Evolutionary conservation across 208 protist genomes (phyloP).

Genomic region (Trypanosoma platydactyli): DNA sequence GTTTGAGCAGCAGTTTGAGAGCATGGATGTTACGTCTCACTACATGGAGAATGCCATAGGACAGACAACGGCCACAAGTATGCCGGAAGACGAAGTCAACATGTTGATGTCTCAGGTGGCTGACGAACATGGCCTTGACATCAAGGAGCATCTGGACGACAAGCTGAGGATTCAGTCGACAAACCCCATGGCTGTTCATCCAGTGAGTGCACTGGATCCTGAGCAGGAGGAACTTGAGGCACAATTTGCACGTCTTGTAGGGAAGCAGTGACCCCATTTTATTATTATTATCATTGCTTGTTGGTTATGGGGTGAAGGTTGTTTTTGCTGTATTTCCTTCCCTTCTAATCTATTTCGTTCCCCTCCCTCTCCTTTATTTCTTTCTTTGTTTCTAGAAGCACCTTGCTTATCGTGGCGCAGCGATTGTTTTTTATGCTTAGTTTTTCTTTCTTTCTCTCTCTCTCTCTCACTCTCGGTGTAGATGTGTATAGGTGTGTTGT

Average conservation of each 20-base stretch:
- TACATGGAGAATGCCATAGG: constrained; percentile 95
- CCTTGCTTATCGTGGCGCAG: constrained; percentile 5
- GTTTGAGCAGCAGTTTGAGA: constrained; percentile 98
- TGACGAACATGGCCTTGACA: constrained; percentile 93
- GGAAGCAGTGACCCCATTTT: constrained; percentile 28
- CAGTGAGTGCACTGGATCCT: background rate
- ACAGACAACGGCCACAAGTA: constrained; percentile 84
- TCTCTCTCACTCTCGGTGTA: too few relatives aligned
- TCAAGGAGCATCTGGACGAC: constrained; percentile 69
- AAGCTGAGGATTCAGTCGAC: constrained; percentile 50
- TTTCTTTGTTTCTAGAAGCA: constrained; percentile 13
- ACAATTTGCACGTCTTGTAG: constrained; percentile 67
- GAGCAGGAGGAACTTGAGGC: constrained; percentile 65
- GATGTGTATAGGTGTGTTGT: too few relatives aligned
- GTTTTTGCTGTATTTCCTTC: constrained; percentile 5
- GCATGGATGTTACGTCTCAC: constrained; percentile 93
- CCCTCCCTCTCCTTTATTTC: constrained; percentile 24
- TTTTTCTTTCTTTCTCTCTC: constrained; percentile 11
- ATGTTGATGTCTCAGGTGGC: constrained; percentile 93
- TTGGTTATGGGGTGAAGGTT: too few relatives aligned
- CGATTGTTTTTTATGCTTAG: constrained; percentile 8
- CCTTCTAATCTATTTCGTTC: constrained; percentile 20
- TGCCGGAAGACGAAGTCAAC: constrained; percentile 93
- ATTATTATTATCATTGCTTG: too few relatives aligned
- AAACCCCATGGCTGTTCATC: constrained; percentile 24